Conservation (phyloP, 805 yeast genomes). For the Yamadazyma takamatsuzukensis region DNA sequence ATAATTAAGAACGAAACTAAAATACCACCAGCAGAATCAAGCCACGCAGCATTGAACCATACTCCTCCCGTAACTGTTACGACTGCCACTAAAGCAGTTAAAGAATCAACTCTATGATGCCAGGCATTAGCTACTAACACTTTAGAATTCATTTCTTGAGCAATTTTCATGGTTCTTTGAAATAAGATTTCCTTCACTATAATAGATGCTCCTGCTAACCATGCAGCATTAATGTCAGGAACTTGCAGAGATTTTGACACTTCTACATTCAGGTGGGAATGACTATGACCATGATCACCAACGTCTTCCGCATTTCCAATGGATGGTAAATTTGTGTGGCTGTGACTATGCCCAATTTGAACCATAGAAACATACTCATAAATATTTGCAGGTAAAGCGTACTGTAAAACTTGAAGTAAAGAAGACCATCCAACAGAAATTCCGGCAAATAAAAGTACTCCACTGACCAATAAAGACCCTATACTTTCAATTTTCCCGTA, state of each 20-base stretch:
- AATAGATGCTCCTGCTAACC: constrained; percentile 91
- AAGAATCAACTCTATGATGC: constrained; percentile 95
- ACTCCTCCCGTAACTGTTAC: constrained; percentile 85
- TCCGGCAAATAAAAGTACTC: constrained; percentile 82
- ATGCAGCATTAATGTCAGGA: constrained; percentile 84
- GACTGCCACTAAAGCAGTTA: constrained; percentile 88
- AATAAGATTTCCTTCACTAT: constrained; percentile 84
- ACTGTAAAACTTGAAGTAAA: constrained; percentile 61
- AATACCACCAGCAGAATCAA: constrained; percentile 91
- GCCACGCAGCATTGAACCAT: constrained; percentile 70
- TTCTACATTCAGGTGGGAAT: constrained; percentile 16
- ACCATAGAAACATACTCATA: constrained; percentile 50
- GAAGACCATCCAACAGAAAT: constrained; percentile 88
- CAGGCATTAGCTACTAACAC: constrained; percentile 96
- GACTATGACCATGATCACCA: constrained; percentile 17
- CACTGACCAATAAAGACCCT: constrained; percentile 86
- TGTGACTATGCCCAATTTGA: constrained; percentile 50
- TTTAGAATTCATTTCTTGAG: constrained; percentile 72
- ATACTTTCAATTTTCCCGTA: constrained; percentile 91
- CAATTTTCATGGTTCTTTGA: constrained; percentile 78
- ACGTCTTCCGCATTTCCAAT: background rate
- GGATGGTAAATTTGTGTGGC: constrained; percentile 28
- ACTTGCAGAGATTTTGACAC: constrained; percentile 9
- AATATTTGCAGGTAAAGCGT: constrained; percentile 58
- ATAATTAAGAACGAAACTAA: constrained; percentile 78